A percentile compares a stretch with the other conserved stretches of the same genome.
phyloP scores from a whole-genome alignment of 2,329 filamentous ascomycete genomes.

The Colletotrichum chlorophyti region DNA sequence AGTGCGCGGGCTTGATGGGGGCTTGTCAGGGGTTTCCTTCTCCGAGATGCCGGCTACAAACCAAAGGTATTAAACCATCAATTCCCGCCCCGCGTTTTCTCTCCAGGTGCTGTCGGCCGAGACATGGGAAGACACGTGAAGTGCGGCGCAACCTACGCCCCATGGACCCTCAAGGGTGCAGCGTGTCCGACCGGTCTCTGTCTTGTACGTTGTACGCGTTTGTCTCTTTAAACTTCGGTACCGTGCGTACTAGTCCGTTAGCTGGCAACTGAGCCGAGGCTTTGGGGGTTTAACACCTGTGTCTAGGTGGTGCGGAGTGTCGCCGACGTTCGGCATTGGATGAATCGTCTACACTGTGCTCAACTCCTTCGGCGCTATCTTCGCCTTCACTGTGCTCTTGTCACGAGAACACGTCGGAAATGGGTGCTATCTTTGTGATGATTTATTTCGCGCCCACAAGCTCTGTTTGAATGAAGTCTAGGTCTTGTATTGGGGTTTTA shows the following conservation, averaged over 20 bases:
- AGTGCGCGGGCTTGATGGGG: conserved; percentile 20
- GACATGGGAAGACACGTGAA: conserved; percentile 23
- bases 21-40: conserved; percentile 27
- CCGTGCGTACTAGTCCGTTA: background rate
- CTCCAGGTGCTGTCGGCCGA: conserved; percentile 2
- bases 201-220: conserved; percentile 4
- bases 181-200: background rate
- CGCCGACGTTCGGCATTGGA: conserved; percentile 9
- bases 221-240: conserved; percentile 1
- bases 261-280: conserved; percentile 14
- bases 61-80: too few species aligned
- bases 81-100: conserved; percentile 24
- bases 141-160: conserved; percentile 3
- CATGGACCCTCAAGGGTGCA: background rate
- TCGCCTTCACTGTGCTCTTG: too few species aligned
- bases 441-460: too few species aligned
- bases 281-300: background rate
- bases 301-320: background rate
- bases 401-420: too few species aligned
- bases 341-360: too few species aligned
- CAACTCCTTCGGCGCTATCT: too few species aligned
- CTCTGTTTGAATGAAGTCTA: too few species aligned
- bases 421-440: too few species aligned
- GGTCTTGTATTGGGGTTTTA: too few species aligned
- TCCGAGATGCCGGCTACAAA: conserved; percentile 25